Evolutionary conservation across 805 yeast species (phyloP).

Genomic region (Wickerhamiella azyma): DNA sequence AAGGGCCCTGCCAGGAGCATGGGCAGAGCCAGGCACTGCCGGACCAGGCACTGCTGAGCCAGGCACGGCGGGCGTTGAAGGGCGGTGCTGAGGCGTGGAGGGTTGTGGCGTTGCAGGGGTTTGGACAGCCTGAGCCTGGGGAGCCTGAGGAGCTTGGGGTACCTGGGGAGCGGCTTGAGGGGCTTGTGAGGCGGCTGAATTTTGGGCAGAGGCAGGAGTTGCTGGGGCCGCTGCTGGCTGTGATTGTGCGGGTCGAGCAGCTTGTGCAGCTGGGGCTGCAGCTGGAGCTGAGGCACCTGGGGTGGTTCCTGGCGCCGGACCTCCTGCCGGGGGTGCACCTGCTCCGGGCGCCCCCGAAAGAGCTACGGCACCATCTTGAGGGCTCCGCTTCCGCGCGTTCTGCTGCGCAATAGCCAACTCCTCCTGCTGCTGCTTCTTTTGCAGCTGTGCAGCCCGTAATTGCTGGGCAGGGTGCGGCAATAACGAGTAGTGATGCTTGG

Average conservation of each 20-base stretch:
- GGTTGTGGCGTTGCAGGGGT: not conserved
- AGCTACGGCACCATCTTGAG: not conserved
- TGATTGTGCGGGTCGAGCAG: not conserved
- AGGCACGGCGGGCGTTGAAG: too few species aligned
- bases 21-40: not conserved
- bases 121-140: not conserved
- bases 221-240: not conserved
- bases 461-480: slow-evolving; percentile 11
- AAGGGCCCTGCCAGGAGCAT: not conserved
- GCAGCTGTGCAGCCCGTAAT: slow-evolving; percentile 6
- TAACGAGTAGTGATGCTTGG: slow-evolving; percentile 33
- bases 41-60: too few species aligned
- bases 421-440: not conserved
- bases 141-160: not conserved
- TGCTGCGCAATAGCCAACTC: not conserved
- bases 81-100: not conserved
- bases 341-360: too few species aligned
- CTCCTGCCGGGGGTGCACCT: too few species aligned
- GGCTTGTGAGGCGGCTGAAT: not conserved
- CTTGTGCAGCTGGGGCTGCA: too few species aligned
- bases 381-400: not conserved
- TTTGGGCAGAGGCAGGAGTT: not conserved
- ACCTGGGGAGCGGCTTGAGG: not conserved
- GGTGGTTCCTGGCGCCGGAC: too few species aligned
- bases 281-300: too few species aligned